A percentile compares a stretch with the other conserved stretches of the same genome.
Conservation (phyloP, 2,329 filamentous ascomycete species). For the Venturia effusa region DNA sequence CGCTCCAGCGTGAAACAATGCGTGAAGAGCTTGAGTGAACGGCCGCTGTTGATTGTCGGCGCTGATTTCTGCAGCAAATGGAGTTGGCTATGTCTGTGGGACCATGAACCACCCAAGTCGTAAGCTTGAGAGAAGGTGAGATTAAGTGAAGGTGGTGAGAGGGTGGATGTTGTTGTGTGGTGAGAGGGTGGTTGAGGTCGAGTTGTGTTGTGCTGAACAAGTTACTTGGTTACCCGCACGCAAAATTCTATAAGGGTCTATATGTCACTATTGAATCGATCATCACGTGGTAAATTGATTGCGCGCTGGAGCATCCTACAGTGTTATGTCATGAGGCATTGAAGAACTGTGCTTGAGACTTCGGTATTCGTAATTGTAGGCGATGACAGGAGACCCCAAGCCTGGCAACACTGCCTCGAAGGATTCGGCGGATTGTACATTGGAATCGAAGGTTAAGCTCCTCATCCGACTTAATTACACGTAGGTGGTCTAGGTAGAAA, state of each 20-base stretch:
- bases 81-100: no score
- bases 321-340: not conserved
- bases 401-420: no score
- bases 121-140: not conserved
- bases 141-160: not conserved
- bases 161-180: no score
- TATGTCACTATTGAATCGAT: not conserved
- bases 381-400: no score
- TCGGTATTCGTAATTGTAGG: no score
- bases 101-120: no score
- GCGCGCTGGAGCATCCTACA: not conserved
- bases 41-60: no score
- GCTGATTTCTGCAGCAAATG: not conserved
- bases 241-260: not conserved
- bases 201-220: not conserved
- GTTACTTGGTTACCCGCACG: not conserved
- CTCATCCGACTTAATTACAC: not conserved
- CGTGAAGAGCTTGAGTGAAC: no score
- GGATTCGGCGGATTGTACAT: no score
- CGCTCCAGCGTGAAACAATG: no score
- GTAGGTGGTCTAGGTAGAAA: not conserved
- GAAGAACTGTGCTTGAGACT: no score
- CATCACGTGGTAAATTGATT: not conserved
- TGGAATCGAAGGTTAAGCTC: not conserved
- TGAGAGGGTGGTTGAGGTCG: no score